These are phyloP conservation scores for Pseudisothecium myosuroides DNA, from an alignment of 225 moss, liverwort and hornwort species.

Conservation along the genomic window DNA sequence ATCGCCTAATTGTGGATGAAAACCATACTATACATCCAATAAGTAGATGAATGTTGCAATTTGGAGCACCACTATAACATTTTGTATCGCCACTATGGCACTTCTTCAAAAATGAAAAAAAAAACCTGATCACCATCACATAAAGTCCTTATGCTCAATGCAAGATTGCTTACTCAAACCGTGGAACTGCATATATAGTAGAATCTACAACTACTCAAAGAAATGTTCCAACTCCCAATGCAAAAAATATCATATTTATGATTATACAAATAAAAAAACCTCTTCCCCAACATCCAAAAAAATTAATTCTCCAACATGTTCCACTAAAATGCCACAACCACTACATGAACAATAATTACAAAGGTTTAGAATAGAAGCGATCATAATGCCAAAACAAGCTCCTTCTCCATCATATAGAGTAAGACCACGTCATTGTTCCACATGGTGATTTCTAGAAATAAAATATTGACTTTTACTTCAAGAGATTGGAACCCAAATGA, in stretches of 20 bases:
- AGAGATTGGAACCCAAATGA: background rate
- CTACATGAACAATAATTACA: too few species aligned
- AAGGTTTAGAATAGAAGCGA: background rate
- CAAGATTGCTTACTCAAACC: background rate
- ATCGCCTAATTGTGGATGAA: too few species aligned
- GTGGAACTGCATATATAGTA: fast-evolving
- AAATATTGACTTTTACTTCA: fast-evolving
- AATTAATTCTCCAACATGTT: too few species aligned
- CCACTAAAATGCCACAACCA: background rate
- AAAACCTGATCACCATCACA: background rate
- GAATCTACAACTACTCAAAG: fast-evolving
- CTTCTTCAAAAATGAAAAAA: too few species aligned
- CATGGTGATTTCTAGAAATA: background rate
- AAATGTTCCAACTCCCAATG: background rate
- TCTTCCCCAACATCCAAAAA: too few species aligned
- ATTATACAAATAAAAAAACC: background rate
- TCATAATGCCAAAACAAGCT: background rate
- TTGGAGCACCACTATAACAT: too few species aligned
- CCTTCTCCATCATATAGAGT: fast-evolving
- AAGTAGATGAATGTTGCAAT: too few species aligned
- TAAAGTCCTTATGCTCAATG: fast-evolving
- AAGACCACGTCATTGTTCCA: fast-evolving
- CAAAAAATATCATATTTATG: too few species aligned
- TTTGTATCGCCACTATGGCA: too few species aligned
- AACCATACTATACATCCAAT: too few species aligned